Evolutionary conservation across 805 yeast genomes (phyloP), one percentile per base, ranked within the genome.

Genomic region (Hanseniaspora vineae): DNA sequence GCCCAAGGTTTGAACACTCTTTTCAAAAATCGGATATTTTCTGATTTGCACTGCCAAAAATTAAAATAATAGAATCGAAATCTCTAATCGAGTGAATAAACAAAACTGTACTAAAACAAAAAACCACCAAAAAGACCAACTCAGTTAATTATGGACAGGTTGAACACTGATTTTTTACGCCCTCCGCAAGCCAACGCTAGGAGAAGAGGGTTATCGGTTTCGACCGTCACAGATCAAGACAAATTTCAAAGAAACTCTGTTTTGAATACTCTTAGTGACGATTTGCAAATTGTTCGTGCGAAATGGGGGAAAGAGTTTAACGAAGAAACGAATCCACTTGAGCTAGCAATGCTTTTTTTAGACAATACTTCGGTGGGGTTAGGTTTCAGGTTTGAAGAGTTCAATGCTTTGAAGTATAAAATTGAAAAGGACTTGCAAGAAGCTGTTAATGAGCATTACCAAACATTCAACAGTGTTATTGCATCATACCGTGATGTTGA

Each of bases 361-460:
- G 97, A 90, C 62, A 81, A 80, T 55, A 79, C 95, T 2, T 84
- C 95, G 0, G 92, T 88, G n/a, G 97, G 97, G 0, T 66, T 85
- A 56, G 95, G 95, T 0, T 81, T 80, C 56, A 76, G 81, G 50
- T 71, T 72, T 49, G 71, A 71, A 1, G 88, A 85, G 51, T 90
- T 90, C 54, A 68, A 72, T 42, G 72, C 73, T 44, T 63, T 87
- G 42, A 77, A 81, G 51, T 66, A 68, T 20, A 68, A 75, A 46
- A 73, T 89, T 12, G 75, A 80, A 14, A 59, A 59, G 15, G 75
- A 79, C 23, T 68, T 90, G 46, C 75, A 81, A 50, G 66, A 64
- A 20, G 85, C 89, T 1, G 96, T 89, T 31, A 82, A 81, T 53
- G 84, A 80, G 47, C 84, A 87, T 59, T 81, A 80, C 60, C 89